Evolutionary conservation across 495 filamentous ascomycete genomes (phyloP).

Genomic region (Peziza echinospora): DNA sequence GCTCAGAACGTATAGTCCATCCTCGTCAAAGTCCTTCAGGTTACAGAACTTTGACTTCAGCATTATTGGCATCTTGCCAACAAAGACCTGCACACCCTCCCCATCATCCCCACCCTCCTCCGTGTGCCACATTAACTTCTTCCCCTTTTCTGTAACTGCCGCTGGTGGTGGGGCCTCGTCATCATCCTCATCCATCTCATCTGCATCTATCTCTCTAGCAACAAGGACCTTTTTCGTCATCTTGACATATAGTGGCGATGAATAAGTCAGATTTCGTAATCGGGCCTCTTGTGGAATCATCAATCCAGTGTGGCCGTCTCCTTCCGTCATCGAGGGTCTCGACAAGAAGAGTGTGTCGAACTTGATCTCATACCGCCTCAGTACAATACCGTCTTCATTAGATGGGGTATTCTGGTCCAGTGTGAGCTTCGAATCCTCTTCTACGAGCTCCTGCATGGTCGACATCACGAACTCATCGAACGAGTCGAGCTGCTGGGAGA

Average conservation of each 20-base stretch:
- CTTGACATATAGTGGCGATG: constrained; percentile 66
- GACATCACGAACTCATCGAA: constrained; percentile 90
- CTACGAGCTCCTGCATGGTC: constrained; percentile 79
- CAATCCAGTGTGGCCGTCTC: constrained; percentile 60
- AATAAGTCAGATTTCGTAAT: constrained; percentile 84
- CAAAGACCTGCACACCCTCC: constrained; percentile 42
- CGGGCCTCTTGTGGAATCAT: constrained; percentile 84
- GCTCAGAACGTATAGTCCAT: constrained; percentile 62
- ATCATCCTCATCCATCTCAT: constrained; percentile 37
- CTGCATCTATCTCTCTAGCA: constrained; percentile 51
- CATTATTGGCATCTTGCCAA: constrained; percentile 94
- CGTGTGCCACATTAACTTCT: constrained; percentile 21
- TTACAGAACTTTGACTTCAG: constrained; percentile 87
- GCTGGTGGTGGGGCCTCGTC: constrained; percentile 29
- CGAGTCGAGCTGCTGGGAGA: constrained; percentile 93
- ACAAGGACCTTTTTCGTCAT: constrained; percentile 61
- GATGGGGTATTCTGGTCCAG: constrained; percentile 69
- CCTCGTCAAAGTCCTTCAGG: constrained; percentile 55
- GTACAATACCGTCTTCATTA: constrained; percentile 53
- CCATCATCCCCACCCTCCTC: constrained; percentile 20
- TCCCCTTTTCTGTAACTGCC: constrained; percentile 35
- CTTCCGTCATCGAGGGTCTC: constrained; percentile 71
- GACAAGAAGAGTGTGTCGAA: constrained; percentile 71
- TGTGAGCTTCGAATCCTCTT: constrained; percentile 67
- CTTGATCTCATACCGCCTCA: constrained; percentile 80